Percentiles rank a stretch among this genome's conserved stretches.
Conservation (phyloP, 2,329 filamentous ascomycete genomes). For the Rhinocladiella mackenziei region DNA sequence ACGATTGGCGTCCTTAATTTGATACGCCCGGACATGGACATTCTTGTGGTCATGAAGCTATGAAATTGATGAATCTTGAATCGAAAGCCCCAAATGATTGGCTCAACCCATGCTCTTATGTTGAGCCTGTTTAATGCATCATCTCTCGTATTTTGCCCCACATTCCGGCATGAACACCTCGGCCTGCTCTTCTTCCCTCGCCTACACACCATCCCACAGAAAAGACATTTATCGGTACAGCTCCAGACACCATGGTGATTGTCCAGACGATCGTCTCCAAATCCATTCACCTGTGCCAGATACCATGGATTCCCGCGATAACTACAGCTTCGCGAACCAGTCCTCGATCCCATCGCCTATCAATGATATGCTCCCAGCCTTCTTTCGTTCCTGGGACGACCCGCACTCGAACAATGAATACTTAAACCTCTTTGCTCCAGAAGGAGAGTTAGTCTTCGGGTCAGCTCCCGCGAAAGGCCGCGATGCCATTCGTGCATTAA, state of each 20-base stretch:
- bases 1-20: not conserved
- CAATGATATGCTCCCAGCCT: slow-evolving; percentile 15
- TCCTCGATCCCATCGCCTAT: slow-evolving; percentile 15
- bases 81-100: not conserved
- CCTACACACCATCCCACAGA: no score
- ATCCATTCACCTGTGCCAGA: no score
- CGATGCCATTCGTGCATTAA: slow-evolving; percentile 19
- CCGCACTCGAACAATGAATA: slow-evolving; percentile 11
- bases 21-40: not conserved
- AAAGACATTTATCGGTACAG: no score
- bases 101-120: not conserved
- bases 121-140: no score
- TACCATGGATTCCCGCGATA: slow-evolving; percentile 16
- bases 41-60: slow-evolving; percentile 11
- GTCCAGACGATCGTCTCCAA: no score
- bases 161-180: no score
- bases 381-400: slow-evolving; percentile 22
- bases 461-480: slow-evolving; percentile 10
- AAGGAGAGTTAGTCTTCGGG: slow-evolving; percentile 18
- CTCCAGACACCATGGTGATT: no score
- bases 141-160: not conserved
- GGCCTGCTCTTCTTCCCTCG: no score
- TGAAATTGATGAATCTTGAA: slow-evolving; percentile 11
- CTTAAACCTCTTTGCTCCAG: slow-evolving; percentile 15
- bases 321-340: slow-evolving; percentile 23